Evolutionary conservation across 371 early-diverging fungal genomes (phyloP).

Genomic region (Mucor mucedo): DNA sequence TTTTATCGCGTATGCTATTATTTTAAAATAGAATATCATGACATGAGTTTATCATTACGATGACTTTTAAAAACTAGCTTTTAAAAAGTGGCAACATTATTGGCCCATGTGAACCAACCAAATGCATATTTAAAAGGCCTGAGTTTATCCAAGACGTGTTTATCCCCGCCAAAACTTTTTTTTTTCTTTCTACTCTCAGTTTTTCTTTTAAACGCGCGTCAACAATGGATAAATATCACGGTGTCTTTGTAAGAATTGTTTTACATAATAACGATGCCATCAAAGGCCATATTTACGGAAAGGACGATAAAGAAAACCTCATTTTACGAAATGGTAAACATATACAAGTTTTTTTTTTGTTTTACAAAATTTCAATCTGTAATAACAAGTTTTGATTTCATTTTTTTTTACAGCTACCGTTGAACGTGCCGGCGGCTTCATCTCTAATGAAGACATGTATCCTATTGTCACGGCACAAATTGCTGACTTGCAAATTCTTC

Average conservation of each 20-base stretch:
- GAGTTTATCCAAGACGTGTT: no score
- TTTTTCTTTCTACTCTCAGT: no score
- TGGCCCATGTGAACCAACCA: no score
- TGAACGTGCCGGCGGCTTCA: not conserved
- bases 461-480: not conserved
- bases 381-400: not conserved
- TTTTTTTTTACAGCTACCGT: constrained; percentile 3
- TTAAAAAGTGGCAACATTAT: no score
- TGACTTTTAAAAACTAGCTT: no score
- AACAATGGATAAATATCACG: constrained; percentile 30
- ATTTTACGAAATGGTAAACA: constrained; percentile 22
- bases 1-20: no score
- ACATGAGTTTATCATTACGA: no score
- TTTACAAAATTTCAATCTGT: not conserved
- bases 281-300: constrained; percentile 24
- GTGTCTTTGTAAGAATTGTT: constrained; percentile 21
- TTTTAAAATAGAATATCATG: no score
- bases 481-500: constrained; percentile 18
- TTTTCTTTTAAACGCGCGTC: not conserved
- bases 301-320: constrained; percentile 18
- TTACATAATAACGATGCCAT: constrained; percentile 16
- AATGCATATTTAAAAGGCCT: no score
- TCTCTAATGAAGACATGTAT: constrained; percentile 1
- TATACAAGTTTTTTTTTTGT: not conserved
- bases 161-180: no score